Evolutionary conservation across 345 rosid species (phyloP).

Genomic region (Linum usitatissimum): DNA sequence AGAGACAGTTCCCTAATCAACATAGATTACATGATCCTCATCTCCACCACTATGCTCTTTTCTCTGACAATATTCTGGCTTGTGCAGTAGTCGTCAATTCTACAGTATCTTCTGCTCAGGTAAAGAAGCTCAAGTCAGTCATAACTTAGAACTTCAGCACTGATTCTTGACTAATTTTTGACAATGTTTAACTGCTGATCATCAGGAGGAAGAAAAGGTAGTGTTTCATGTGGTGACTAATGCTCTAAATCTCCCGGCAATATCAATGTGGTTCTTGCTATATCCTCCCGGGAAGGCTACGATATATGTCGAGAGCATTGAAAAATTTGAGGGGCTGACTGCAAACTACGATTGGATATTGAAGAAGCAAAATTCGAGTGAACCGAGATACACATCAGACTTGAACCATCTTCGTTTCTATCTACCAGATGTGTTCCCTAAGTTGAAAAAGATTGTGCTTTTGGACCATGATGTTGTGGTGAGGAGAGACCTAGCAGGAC

Average conservation of each 20-base stretch:
- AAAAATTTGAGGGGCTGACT: conserved; percentile 8
- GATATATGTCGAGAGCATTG: conserved; percentile 21
- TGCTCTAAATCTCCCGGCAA: conserved; percentile 24
- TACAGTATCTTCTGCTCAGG: conserved; percentile 40
- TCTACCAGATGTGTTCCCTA: conserved; percentile 24
- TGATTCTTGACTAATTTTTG: conserved; percentile 4
- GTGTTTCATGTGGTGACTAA: conserved; percentile 23
- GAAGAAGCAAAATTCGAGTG: conserved; percentile 41
- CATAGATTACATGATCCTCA: conserved; percentile 36
- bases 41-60: conserved; percentile 22
- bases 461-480: conserved; percentile 26
- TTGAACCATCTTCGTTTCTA: conserved; percentile 24
- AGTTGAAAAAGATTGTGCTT: conserved; percentile 17
- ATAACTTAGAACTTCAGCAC: too few relatives aligned
- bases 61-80: conserved; percentile 21
- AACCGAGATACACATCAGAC: conserved; percentile 17
- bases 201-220: conserved; percentile 19
- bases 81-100: conserved; percentile 27
- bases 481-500: conserved; percentile 14
- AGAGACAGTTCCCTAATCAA: conserved; percentile 60
- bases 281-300: conserved; percentile 20
- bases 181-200: conserved; percentile 11
- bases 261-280: conserved; percentile 26
- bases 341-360: conserved; percentile 21
- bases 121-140: conserved; percentile 17